Base-by-base conservation (phyloP, 2,329 filamentous ascomycete species). In the Ceratocystiopsis minuta region DNA sequence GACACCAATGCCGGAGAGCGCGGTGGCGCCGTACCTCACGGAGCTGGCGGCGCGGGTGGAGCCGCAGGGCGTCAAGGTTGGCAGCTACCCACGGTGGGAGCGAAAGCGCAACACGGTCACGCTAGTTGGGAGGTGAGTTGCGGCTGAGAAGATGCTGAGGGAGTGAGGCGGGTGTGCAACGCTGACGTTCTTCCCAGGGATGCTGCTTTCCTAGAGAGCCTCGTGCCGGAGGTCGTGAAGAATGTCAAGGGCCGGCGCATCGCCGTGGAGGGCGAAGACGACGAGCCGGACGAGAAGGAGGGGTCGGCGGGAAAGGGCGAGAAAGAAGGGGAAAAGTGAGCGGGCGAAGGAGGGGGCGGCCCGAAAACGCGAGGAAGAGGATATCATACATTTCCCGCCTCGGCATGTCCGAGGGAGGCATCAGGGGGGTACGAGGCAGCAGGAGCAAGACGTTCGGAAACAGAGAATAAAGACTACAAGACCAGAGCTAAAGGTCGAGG, bases 81-180 rank as follows among this genome's bases (percentile, higher is more conserved):
- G 90, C 38, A 93, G 84, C 59, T 96, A 98, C 60, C 90, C 90
- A 33, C 68, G 85, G 43, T 95, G 87, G 86, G 84, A 81, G 6
- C 88, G 84, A 67, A 75, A 75, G 53, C 69, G 69, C 48, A 96
- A 96, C 59, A 90, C 86, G 0, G 85, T 96, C 38, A 95, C 88
- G 12, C 65, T 98, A 41, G 87, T 95, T 16, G 74, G 75, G 50
- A 65, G 61, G 66, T 72, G 54, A 51, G 60, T 55, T 16, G 9
- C 10, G n/a, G 1, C 20, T 24, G 16, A 3, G 34, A 20, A n/a
- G n/a, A n/a, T n/a, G n/a, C n/a, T n/a, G n/a, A n/a, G n/a, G n/a
- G n/a, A n/a, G n/a, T n/a, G n/a, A n/a, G 33, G 15, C 6, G 15
- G 5, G 9, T n/a, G 33, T 14, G 11, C 33, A 14, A 10, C 33